Evolutionary conservation across 139 green algal species (phyloP).

Genomic region (Cymbomonas tetramitiformis): DNA sequence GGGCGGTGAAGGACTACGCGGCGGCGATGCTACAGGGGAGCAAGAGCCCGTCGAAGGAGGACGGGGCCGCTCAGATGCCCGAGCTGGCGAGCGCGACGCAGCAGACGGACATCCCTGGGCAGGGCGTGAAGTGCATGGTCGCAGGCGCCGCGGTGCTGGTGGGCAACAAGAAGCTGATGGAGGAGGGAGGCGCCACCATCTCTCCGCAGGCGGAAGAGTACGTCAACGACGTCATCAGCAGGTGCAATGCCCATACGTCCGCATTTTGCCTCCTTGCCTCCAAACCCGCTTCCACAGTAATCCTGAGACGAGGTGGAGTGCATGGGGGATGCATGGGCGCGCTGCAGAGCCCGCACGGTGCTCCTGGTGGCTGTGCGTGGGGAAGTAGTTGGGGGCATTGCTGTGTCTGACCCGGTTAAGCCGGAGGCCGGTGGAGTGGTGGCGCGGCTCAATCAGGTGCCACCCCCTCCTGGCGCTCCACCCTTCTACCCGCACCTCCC

Average conservation of each 20-base stretch:
- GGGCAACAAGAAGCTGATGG: constrained; percentile 26
- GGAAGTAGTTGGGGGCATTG: constrained; percentile 36
- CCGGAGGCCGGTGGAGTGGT: constrained; percentile 75
- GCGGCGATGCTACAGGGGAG: neutral
- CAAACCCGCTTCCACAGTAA: no score
- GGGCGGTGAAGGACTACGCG: neutral
- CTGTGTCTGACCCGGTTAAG: constrained; percentile 71
- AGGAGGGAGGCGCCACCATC: constrained; percentile 15
- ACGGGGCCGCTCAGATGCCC: no score
- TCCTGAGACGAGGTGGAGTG: no score
- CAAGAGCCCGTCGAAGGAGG: no score
- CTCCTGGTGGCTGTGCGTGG: neutral
- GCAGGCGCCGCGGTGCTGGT: constrained; percentile 14
- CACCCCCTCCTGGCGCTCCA: no score
- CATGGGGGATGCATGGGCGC: no score
- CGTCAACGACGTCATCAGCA: neutral
- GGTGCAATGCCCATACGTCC: no score
- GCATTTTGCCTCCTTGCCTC: no score
- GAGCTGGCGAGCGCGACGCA: no score
- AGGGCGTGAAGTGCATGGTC: constrained; percentile 23
- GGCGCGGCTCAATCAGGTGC: constrained; percentile 33
- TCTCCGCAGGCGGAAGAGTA: neutral
- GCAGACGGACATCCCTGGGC: constrained; percentile 12
- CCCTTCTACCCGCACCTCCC: no score
- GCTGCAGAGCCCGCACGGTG: neutral